Base-by-base conservation (phyloP, 106 monocot species). In the Acanthochlamys bracteata region DNA sequence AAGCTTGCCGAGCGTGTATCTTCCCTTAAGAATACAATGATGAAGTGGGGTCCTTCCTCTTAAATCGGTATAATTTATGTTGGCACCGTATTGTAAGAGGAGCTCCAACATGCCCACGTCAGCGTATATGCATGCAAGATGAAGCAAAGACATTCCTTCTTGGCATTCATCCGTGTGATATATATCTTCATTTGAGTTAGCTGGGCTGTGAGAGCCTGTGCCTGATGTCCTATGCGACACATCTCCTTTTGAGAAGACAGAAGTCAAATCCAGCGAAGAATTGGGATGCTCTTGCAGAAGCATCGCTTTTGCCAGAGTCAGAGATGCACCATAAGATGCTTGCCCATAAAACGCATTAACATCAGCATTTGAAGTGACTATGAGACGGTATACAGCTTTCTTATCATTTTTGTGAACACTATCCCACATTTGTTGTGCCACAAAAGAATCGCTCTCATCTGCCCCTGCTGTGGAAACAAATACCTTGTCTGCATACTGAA, bases 81-180 rank as follows among this genome's bases (percentile, higher is more conserved):
- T 89, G 47, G 81, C 98, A 67, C 98, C 92, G 70, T 99, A 99
- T 69, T 92, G 98, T 62, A 99, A 69, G 25, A 99, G 85, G n/a
- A 99, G 82, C 77, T 92, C 98, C 66, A 92, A 53, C 98, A 99
- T 99, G 27, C 92, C 98, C 55, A 89, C 59, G 72, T 98, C 96
- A 21, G 88, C 91, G 57, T 70, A 78, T 66, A 76, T 80, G 61
- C 96, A 98, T 55, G 96, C 96, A 43, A 98, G 66, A 55, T 98
- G 91, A 71, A 99, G 86, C 24, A 99, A 62, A n/a, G 98, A 86
- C 41, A 85, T 77, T 11, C 98, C 92, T 62, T 85, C 88, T 41
- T 42, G 17, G 42, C 27, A 59, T 54, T 86, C 87, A 52, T 76
- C 85, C 46, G 57, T 20, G 12, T 79, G 70, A 57, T 19, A 64